Percentiles rank a stretch among this genome's conserved stretches.
These are phyloP conservation scores for Talaromyces pinophilus DNA, from an alignment of 2,329 filamentous ascomycete genomes.

Conservation along the genomic window DNA sequence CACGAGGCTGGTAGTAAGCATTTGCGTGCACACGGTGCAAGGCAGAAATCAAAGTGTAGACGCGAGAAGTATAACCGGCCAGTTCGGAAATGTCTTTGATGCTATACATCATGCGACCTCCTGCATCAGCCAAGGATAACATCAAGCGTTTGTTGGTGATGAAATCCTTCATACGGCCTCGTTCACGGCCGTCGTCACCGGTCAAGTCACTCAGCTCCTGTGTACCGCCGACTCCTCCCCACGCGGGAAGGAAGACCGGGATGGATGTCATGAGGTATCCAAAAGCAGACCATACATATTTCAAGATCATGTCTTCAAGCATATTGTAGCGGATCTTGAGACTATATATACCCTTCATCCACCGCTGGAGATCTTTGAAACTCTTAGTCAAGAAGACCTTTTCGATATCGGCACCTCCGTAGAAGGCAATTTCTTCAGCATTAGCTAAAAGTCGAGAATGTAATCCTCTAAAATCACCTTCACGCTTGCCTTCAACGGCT, in stretches of 20 bases:
- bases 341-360: slow-evolving; percentile 99
- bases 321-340: slow-evolving; percentile 99
- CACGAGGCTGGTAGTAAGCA: slow-evolving; percentile 73
- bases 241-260: slow-evolving; percentile 89
- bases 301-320: slow-evolving; percentile 95
- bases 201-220: slow-evolving; percentile 60
- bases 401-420: slow-evolving; percentile 92
- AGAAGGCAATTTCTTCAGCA: slow-evolving; percentile 96
- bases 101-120: slow-evolving; percentile 98
- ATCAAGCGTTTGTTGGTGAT: slow-evolving; percentile 99
- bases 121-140: slow-evolving; percentile 94
- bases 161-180: slow-evolving; percentile 93
- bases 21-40: slow-evolving; percentile 90
- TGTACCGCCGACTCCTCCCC: slow-evolving; percentile 79
- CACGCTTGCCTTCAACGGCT: slow-evolving; percentile 89
- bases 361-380: slow-evolving; percentile 87
- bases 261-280: slow-evolving; percentile 92
- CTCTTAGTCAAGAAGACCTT: slow-evolving; percentile 88
- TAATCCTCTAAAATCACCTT: slow-evolving; percentile 89
- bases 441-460: slow-evolving; percentile 94
- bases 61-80: slow-evolving; percentile 91
- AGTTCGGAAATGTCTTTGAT: slow-evolving; percentile 97
- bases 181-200: slow-evolving; percentile 58
- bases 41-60: slow-evolving; percentile 93
- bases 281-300: slow-evolving; percentile 98